These are phyloP conservation scores for Rhododendron ovatum DNA, from an alignment of 148 eudicot genomes.

Conservation along the genomic window DNA sequence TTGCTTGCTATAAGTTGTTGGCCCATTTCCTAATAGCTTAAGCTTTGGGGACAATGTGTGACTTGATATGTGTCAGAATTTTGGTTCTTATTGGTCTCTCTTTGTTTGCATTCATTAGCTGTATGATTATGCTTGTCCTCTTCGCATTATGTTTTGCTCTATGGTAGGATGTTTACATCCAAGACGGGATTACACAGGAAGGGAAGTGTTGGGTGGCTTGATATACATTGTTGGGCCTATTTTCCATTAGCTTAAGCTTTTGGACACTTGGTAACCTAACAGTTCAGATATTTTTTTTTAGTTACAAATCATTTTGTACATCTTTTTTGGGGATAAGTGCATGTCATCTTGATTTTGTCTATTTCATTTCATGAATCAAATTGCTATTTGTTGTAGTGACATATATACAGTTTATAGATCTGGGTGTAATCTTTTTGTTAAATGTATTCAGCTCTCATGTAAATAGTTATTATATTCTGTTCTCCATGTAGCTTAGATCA, in stretches of 20 bases:
- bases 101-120: neutral
- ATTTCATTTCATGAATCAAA: neutral
- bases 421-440: neutral
- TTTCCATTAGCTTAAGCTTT: neutral
- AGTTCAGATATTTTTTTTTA: neutral
- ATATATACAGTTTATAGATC: neutral
- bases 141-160: neutral
- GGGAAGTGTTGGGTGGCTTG: neutral
- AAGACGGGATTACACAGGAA: neutral
- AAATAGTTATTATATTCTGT: slow-evolving; percentile 11
- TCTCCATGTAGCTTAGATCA: slow-evolving; percentile 78
- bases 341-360: neutral
- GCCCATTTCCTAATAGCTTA: neutral
- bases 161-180: neutral
- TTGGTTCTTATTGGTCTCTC: neutral
- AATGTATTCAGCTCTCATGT: slow-evolving; percentile 6
- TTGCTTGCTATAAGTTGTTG: neutral
- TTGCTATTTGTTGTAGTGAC: neutral
- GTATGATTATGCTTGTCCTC: neutral
- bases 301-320: neutral
- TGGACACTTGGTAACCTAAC: neutral
- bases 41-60: neutral
- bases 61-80: neutral
- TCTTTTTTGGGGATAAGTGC: neutral
- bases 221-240: neutral